Percentiles rank a stretch among this genome's conserved stretches.
Conservation (phyloP, 495 filamentous ascomycete species). For the Glutinoglossum americanum region DNA sequence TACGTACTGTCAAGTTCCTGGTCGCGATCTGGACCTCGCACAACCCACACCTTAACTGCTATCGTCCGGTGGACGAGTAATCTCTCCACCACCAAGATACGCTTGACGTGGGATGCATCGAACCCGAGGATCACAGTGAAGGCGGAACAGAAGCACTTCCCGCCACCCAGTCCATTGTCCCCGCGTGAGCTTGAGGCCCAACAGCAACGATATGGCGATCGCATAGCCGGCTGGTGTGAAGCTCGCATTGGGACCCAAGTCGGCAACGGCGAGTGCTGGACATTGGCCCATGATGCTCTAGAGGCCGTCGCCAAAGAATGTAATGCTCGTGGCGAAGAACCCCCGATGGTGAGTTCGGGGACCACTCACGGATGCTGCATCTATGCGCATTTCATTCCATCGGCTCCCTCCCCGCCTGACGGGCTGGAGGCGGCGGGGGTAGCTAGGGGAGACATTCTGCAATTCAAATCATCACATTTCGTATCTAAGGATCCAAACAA, state of each 20-base stretch:
- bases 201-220: conserved; percentile 11
- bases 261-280: conserved; percentile 25
- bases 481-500: neutral
- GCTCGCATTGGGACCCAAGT: conserved; percentile 16
- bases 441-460: conserved; percentile 19
- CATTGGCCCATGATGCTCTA: conserved; percentile 17
- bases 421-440: conserved; percentile 12
- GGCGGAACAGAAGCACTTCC: conserved; percentile 19
- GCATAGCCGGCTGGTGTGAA: conserved; percentile 17
- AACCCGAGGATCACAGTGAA: conserved; percentile 17
- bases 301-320: conserved; percentile 12
- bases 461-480: conserved; percentile 18
- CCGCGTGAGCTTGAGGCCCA: conserved; percentile 5
- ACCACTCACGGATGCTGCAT: conserved; percentile 19
- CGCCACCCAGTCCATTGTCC: conserved; percentile 14
- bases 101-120: conserved; percentile 19
- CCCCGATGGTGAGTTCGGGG: conserved; percentile 17
- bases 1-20: conserved; percentile 7
- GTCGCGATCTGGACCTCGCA: conserved; percentile 14
- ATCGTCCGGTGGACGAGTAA: conserved; percentile 16
- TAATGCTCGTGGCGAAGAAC: conserved; percentile 11
- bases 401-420: neutral
- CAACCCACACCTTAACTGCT: conserved; percentile 15
- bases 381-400: conserved; percentile 11
- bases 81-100: conserved; percentile 18